Base-by-base conservation (phyloP, 1,139 yeast species). In the Lodderomyces oxycetoniae region DNA sequence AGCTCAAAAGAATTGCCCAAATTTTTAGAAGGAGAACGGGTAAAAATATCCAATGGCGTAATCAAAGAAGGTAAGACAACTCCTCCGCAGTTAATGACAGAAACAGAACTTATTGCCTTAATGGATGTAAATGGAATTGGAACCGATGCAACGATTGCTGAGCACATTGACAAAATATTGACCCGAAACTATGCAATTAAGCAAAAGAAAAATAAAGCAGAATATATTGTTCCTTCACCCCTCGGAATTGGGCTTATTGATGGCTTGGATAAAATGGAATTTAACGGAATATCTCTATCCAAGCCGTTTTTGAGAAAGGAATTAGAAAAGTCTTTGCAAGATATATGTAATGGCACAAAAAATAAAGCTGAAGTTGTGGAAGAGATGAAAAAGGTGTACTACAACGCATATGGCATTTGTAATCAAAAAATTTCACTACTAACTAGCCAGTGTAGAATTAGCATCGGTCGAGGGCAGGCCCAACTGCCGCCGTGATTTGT, bases 71-170 rank as follows among this genome's bases (percentile, higher is more conserved):
- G 97, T 0, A 70, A 71, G 37, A 91, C 98, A 0, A 54, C 80
- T 0, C 79, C 96, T 0, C 98, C 98, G 0, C 62, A 63, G 25
- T 82, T 78, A 36, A 73, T 93, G 69, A 89, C 98, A 0, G 99
- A 93, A 57, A 72, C 96, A 0, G 98, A 91, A 49, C 67, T 93
- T 24, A 87, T 93, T 60, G 83, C 88, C 8, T 61, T 91, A 33
- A 93, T 93, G 99, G 98, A 93, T 61, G 86, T 78, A 5, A 93
- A 93, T 58, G 97, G 97, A 0, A 93, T 93, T 32, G 99, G 99
- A 1, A 93, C 99, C 0, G 99, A 93, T 63, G 98, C 99, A 1
- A 93, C 99, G 0, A 93, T 93, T 61, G 98, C 98, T 0, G 98
- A 91, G 29, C 99, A 93, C 56, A 91, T 93, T 25, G 89, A 84